These are phyloP conservation scores for Omphalotus guepiniiformis DNA, from an alignment of 768 basidiomycete genomes.

Conservation along the genomic window DNA sequence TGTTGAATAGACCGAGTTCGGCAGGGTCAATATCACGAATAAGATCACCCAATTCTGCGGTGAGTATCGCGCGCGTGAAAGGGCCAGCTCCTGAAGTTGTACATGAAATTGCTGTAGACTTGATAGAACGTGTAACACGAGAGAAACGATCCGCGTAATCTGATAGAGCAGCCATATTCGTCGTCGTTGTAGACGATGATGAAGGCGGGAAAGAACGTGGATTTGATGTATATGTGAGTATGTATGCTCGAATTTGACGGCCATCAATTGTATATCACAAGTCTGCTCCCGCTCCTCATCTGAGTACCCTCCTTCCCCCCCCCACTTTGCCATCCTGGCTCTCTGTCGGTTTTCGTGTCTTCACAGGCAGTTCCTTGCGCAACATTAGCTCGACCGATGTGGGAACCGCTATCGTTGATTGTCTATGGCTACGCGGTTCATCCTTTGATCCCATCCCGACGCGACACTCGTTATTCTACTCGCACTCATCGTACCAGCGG, in stretches of 20 bases:
- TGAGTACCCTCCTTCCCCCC: not conserved
- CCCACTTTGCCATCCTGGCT: not conserved
- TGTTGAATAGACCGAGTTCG: constrained; percentile 73
- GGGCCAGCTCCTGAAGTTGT: constrained; percentile 30
- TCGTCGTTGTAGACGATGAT: not conserved
- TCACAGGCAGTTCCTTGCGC: not conserved
- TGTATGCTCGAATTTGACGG: no score
- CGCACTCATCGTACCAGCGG: constrained; percentile 52
- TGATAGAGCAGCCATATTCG: constrained; percentile 49
- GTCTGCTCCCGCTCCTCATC: not conserved
- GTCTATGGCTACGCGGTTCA: constrained; percentile 92
- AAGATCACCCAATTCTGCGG: constrained; percentile 62
- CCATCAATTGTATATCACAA: not conserved
- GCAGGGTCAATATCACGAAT: constrained; percentile 77
- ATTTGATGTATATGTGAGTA: no score
- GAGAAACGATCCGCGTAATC: constrained; percentile 69
- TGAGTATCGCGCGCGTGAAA: constrained; percentile 65
- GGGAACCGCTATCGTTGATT: constrained; percentile 59
- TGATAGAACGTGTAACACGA: constrained; percentile 48
- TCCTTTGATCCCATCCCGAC: constrained; percentile 70
- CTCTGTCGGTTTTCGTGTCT: not conserved
- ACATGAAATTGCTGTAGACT: constrained; percentile 34
- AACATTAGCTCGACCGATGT: constrained; percentile 1
- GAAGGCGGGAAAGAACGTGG: not conserved
- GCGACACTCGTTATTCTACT: constrained; percentile 61